Conservation (phyloP, 495 filamentous ascomycete genomes). For the Physcia stellaris region DNA sequence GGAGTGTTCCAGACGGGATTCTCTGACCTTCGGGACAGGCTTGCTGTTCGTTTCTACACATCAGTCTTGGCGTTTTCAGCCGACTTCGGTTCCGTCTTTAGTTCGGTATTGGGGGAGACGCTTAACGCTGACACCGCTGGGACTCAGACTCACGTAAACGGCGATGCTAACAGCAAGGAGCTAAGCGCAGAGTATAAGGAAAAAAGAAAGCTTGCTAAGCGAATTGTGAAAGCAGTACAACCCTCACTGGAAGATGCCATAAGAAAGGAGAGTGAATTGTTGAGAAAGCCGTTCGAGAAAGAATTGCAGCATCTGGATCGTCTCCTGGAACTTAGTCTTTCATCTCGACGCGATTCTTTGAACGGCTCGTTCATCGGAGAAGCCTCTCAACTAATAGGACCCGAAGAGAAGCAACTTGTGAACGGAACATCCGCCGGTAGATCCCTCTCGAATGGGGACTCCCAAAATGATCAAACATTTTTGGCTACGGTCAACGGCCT, state of each 20-base stretch:
- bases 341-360: slow-evolving; percentile 28
- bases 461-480: background rate
- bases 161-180: slow-evolving; percentile 29
- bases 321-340: slow-evolving; percentile 49
- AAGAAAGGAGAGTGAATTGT: slow-evolving; percentile 66
- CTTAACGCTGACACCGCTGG: slow-evolving; percentile 37
- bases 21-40: slow-evolving; percentile 42
- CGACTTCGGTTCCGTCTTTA: slow-evolving; percentile 60
- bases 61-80: slow-evolving; percentile 59
- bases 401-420: slow-evolving; percentile 13
- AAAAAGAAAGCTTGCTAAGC: slow-evolving; percentile 58
- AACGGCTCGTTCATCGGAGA: slow-evolving; percentile 14
- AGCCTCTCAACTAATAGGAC: slow-evolving; percentile 15
- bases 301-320: slow-evolving; percentile 59
- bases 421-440: background rate
- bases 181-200: slow-evolving; percentile 52
- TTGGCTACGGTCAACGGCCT: background rate
- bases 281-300: slow-evolving; percentile 50
- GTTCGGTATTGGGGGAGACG: slow-evolving; percentile 45
- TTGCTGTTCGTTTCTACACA: slow-evolving; percentile 60
- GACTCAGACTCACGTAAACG: slow-evolving; percentile 38
- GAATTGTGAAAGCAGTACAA: slow-evolving; percentile 71
- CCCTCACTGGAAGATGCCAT: slow-evolving; percentile 62
- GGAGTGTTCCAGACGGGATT: slow-evolving; percentile 55
- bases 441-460: background rate